Percentiles rank a stretch among this genome's conserved stretches.
Conservation (phyloP, 2,329 filamentous ascomycete genomes). For the Fusarium irregulare region DNA sequence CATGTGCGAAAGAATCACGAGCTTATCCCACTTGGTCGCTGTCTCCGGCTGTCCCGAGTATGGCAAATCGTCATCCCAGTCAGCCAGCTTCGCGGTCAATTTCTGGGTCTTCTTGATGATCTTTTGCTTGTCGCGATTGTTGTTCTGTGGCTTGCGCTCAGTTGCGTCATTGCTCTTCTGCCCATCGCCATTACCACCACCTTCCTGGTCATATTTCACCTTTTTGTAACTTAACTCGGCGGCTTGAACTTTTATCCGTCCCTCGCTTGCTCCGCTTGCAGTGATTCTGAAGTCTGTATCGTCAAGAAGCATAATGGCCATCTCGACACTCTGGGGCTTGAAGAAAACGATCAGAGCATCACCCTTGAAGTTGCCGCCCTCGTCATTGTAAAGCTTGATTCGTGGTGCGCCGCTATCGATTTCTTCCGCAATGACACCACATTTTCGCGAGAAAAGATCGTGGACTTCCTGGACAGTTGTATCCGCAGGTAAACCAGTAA, state of each 20-base stretch:
- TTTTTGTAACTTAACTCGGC: slow-evolving; percentile 95
- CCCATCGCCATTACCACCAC: slow-evolving; percentile 35
- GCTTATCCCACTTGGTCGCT: slow-evolving; percentile 73
- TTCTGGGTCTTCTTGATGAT: slow-evolving; percentile 93
- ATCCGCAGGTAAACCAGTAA: slow-evolving; percentile 86
- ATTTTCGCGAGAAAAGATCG: slow-evolving; percentile 84
- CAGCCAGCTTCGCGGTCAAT: slow-evolving; percentile 88
- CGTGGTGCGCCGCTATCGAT: slow-evolving; percentile 88
- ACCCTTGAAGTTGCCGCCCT: slow-evolving; percentile 87
- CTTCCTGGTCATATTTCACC: slow-evolving; percentile 71
- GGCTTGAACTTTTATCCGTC: slow-evolving; percentile 81
- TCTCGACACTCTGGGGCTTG: slow-evolving; percentile 90
- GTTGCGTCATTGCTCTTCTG: slow-evolving; percentile 46
- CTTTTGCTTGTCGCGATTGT: slow-evolving; percentile 81
- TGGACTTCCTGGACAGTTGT: slow-evolving; percentile 83
- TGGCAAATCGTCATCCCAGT: slow-evolving; percentile 94
- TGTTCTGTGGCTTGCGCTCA: slow-evolving; percentile 60
- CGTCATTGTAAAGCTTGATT: slow-evolving; percentile 92
- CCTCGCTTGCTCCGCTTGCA: slow-evolving; percentile 62
- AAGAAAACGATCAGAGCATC: slow-evolving; percentile 95
- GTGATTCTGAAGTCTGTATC: slow-evolving; percentile 82
- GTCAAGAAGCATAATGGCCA: slow-evolving; percentile 84
- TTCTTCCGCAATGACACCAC: slow-evolving; percentile 92
- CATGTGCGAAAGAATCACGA: slow-evolving; percentile 91
- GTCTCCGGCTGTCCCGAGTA: slow-evolving; percentile 58